Evolutionary conservation across 2,329 filamentous ascomycete species (phyloP).

Genomic region (Exserohilum turcica): DNA sequence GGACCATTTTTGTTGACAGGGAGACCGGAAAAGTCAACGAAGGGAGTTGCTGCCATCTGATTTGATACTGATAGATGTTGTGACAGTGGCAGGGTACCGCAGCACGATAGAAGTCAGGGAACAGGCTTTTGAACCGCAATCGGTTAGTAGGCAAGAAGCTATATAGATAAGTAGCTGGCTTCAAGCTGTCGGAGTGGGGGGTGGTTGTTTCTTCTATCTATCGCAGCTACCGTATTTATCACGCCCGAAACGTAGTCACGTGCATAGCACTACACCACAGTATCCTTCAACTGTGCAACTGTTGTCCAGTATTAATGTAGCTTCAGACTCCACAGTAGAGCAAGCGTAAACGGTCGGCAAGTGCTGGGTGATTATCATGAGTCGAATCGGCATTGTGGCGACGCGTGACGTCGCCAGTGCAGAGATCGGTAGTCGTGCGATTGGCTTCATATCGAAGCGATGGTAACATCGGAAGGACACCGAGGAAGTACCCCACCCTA

Average conservation of each 20-base stretch:
- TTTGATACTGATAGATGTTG: neutral
- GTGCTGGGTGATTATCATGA: neutral
- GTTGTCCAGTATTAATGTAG: neutral
- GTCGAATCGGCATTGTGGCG: neutral
- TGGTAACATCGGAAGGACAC: too few relatives aligned
- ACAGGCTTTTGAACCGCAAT: too few relatives aligned
- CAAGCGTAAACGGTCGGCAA: neutral
- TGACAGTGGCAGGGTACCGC: too few relatives aligned
- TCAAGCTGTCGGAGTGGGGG: too few relatives aligned
- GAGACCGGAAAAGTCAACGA: constrained; percentile 2
- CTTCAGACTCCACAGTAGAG: neutral
- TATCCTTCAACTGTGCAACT: neutral
- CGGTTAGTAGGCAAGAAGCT: too few relatives aligned
- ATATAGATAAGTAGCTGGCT: too few relatives aligned
- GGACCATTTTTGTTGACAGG: constrained; percentile 18
- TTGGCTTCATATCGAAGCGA: neutral
- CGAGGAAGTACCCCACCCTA: too few relatives aligned
- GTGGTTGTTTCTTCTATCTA: too few relatives aligned
- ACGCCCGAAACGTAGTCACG: too few relatives aligned
- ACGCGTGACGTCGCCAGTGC: neutral
- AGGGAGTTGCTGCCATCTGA: neutral
- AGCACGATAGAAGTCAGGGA: too few relatives aligned
- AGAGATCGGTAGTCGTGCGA: neutral
- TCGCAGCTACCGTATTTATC: too few relatives aligned
- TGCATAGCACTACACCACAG: too few relatives aligned